Base-by-base conservation (phyloP, 225 moss, liverwort and hornwort genomes). In the Straminergon stramineum region DNA sequence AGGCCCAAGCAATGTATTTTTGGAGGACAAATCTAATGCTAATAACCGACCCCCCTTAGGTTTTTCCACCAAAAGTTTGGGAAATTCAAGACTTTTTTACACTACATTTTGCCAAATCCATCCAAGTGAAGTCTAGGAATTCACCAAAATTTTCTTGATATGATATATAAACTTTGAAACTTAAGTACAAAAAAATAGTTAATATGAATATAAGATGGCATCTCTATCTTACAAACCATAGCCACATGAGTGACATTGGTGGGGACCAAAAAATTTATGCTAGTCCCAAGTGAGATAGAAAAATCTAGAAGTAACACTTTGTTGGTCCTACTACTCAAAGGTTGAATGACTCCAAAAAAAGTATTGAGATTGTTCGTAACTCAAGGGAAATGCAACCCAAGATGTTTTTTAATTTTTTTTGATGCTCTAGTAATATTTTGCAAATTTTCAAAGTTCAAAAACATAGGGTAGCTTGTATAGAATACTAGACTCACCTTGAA, bases 231-330 rank as follows among this genome's bases (percentile, higher is more conserved):
- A 15, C 71, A 71, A 39, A 41, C 41, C 41, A 39, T 69, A 41
- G 15, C 26, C 3, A 71, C 3, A 71, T 70, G 14, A 41, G 9
- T 1, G 0, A 41, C 8, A 39, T 39, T 4, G 14, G 1, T 39
- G 1, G 39, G 39, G 24, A 24, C 15, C 5, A 41, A 71, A 26
- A 39, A 71, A 71, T 14, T 13, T 26, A 26, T 2, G 1, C 0
- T 71, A 5, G 8, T 26, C 15, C 8, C 3, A 39, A 71, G 14
- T 39, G 8, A 26, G 5, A 15, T 41, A 15, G 41, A 15, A 41
- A 71, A 3, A 26, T 0, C 5, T 5, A 71, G 24, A 41, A 24
- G 9, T 0, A 1, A 41, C 15, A 71, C 2, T 71, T 41, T 71
- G 15, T 26, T 24, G 8, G 7, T 41, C 8, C 13, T 2, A 7